Evolutionary conservation across 2,329 filamentous ascomycete genomes (phyloP), one percentile per base, ranked within the genome.

Genomic region (Dothideomycetes sp.): DNA sequence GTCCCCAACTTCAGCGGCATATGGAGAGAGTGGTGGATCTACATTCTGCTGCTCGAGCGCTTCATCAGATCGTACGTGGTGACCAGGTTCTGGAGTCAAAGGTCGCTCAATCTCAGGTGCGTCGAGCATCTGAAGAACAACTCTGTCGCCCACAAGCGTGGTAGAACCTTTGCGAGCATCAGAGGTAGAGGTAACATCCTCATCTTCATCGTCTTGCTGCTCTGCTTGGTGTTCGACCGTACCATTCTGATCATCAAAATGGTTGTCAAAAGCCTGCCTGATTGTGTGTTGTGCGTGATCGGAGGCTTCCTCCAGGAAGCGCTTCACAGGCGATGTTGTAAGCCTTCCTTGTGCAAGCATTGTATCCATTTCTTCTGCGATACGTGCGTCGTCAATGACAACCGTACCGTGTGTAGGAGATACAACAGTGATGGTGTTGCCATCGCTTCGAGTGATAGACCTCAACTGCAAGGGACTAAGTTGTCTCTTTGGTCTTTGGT

Each of bases 381-480:
- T 13, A 10, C 22, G 33, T 7, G 23, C 22, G 11, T 41, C 37
- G 5, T 20, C 32, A n/a, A 39, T 25, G 7, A 11, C 25, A 2
- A 39, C 17, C n/a, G 28, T 39, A 5, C 29, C 37, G 15, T 33
- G 12, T 13, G 36, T 39, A 13, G 36, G 36, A 25, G 36, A 39
- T 11, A 16, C 23, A 23, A 41, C 30, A 7, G 18, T 6, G 10
- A 33, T 8, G 4, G 11, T 28, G 7, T 41, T 23, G n/a, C 23
- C 30, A 1, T 33, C 12, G n/a, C n/a, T n/a, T 3, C 37, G 37
- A 13, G 37, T 41, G 3, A 41, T 29, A 7, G 22, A 41, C 7
- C 22, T 28, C 22, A 41, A 27, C 3, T 15, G 23, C n/a, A 41
- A 30, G 20, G 37, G 37, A n/a, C n/a, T n/a, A n/a, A n/a, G n/a